Conservation (phyloP, 2,329 filamentous ascomycete species). For the Fusarium sp. region DNA sequence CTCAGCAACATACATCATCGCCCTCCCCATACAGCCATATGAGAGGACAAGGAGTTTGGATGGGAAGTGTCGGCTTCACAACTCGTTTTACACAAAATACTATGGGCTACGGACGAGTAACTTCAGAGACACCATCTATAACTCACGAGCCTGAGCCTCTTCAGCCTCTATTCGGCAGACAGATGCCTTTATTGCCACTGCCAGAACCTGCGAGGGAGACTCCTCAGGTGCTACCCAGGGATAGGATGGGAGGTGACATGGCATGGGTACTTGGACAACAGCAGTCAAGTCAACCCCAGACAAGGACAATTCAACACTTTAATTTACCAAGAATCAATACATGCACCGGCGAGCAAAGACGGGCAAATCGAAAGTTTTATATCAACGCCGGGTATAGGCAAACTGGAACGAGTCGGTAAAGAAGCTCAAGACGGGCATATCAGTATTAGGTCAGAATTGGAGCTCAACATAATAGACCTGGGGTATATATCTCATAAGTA, state of each 20-base stretch:
- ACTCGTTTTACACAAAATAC: constrained; percentile 15
- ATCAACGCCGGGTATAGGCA: neutral
- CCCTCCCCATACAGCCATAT: constrained; percentile 1
- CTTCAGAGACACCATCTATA: neutral
- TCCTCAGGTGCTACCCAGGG: neutral
- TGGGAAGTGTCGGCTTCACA: constrained; percentile 40
- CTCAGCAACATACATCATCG: neutral
- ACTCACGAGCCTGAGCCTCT: constrained; percentile 29
- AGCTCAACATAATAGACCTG: neutral
- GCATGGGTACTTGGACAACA: neutral
- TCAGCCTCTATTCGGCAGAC: constrained; percentile 32
- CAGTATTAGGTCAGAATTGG: neutral
- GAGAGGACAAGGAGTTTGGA: constrained; percentile 14
- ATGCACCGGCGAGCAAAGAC: neutral
- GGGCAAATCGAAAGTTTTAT: neutral
- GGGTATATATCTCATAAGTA: constrained; percentile 6
- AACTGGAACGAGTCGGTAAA: neutral
- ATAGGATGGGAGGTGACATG: neutral
- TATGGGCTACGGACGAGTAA: constrained; percentile 16
- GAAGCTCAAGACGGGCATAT: neutral
- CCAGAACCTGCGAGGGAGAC: neutral
- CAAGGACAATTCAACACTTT: neutral
- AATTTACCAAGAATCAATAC: neutral
- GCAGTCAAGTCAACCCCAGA: neutral
- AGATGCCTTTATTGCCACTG: neutral